Percentiles rank a stretch among this genome's conserved stretches.
Conservation (phyloP, 2,329 filamentous ascomycete genomes). For the Chalaropsis ovoidea region DNA sequence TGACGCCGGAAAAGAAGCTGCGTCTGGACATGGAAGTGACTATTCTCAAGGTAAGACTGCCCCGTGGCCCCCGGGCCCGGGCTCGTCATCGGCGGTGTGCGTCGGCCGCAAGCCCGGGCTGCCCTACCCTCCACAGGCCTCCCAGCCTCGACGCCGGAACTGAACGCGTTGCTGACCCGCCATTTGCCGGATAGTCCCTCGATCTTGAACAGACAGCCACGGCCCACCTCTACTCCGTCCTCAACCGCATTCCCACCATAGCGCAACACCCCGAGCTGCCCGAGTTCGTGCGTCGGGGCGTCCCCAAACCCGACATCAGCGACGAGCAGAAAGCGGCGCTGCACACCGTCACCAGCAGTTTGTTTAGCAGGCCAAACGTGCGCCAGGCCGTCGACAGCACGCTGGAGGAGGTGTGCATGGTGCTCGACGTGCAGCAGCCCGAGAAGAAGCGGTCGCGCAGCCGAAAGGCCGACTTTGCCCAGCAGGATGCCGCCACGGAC, state of each 20-base stretch:
- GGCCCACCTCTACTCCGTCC: conserved; percentile 45
- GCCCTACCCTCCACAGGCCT: too few relatives aligned
- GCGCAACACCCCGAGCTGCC: conserved; percentile 44
- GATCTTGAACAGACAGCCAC: conserved; percentile 49
- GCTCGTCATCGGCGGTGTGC: too few relatives aligned
- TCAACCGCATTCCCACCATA: conserved; percentile 45
- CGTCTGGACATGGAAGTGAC: conserved; percentile 53
- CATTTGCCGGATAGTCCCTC: conserved; percentile 38
- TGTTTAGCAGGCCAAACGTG: conserved; percentile 45
- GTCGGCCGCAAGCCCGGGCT: too few relatives aligned
- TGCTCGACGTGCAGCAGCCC: conserved; percentile 41
- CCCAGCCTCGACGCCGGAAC: background rate
- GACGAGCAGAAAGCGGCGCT: conserved; percentile 44
- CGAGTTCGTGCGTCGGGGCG: conserved; percentile 38
- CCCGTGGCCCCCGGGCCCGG: too few relatives aligned
- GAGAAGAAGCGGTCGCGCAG: conserved; percentile 35
- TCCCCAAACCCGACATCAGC: conserved; percentile 43
- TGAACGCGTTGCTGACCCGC: conserved; percentile 18
- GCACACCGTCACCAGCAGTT: conserved; percentile 50
- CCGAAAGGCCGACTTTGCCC: conserved; percentile 25
- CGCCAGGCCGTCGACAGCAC: conserved; percentile 42
- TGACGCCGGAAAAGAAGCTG: conserved; percentile 41
- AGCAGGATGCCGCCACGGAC: conserved; percentile 27
- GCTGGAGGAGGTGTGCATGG: conserved; percentile 40
- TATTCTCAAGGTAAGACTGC: conserved; percentile 42